These are phyloP conservation scores for Metschnikowia santaceciliae DNA, from an alignment of 805 yeast genomes.

Conservation along the genomic window DNA sequence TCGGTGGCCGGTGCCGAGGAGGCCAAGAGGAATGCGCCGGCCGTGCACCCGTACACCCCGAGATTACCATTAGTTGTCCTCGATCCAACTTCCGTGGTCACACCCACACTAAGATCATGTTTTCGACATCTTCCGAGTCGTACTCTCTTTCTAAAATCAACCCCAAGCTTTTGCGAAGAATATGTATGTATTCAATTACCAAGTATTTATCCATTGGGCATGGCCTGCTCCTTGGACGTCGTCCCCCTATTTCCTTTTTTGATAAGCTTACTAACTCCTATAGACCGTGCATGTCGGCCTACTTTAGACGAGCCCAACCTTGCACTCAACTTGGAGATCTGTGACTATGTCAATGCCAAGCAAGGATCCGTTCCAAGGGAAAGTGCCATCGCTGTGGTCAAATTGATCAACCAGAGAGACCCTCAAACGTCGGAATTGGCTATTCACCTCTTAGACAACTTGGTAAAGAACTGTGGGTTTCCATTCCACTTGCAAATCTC, in stretches of 20 bases:
- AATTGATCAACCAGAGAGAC: conserved; percentile 74
- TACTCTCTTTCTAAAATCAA: conserved; percentile 43
- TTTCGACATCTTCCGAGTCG: conserved; percentile 11
- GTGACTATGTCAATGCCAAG: conserved; percentile 88
- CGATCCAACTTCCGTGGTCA: background rate
- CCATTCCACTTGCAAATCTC: conserved; percentile 95
- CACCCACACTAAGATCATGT: conserved; percentile 5
- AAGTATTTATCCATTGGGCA: background rate
- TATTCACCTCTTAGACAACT: conserved; percentile 74
- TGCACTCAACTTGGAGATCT: conserved; percentile 83
- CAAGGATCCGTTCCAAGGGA: conserved; percentile 90
- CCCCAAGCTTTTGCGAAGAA: conserved; percentile 44
- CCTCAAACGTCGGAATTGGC: conserved; percentile 85
- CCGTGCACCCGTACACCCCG: conserved; percentile 8
- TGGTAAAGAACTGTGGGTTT: conserved; percentile 97
- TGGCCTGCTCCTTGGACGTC: background rate
- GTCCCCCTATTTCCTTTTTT: background rate
- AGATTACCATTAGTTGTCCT: conserved; percentile 1
- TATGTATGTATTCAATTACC: conserved; percentile 31
- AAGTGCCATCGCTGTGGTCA: conserved; percentile 83
- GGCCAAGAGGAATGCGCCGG: background rate
- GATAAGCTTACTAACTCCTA: conserved; percentile 15
- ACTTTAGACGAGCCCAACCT: conserved; percentile 82
- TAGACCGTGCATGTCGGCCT: conserved; percentile 83
- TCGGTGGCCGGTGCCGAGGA: background rate